Evolutionary conservation across 371 early-diverging fungal species (phyloP), one percentile per base, ranked within the genome.

Genomic region (Apophysomyces ossiformis): DNA sequence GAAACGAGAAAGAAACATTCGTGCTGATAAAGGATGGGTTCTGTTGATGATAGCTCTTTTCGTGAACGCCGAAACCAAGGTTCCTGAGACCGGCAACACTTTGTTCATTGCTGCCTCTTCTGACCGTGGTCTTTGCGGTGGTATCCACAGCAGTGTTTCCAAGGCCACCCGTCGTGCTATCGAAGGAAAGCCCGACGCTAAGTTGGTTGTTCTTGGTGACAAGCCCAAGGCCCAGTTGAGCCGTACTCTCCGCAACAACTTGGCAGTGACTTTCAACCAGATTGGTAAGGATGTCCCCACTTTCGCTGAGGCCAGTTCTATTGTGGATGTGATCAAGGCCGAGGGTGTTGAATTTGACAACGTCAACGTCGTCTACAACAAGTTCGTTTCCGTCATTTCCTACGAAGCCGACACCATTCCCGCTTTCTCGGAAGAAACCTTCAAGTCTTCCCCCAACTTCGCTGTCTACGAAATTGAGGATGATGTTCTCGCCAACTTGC

Each of bases 51-150:
- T 57, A 45, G 60, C 60, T 60, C 83, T 96, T 67, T 89, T 89
- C 83, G 68, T 87, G 74, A 91, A 89, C 83, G 87, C 93, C 68
- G 92, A 93, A 63, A 89, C 93, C 64, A 77, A 76, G 66, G 77
- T 84, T 69, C 73, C 83, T 66, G 88, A 85, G 58, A 79, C 76
- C 15, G 85, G 79, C 65, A 86, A 85, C 68, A 77, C 85, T 41
- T 75, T 92, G 68, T 84, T 89, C 79, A 80, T 99, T 63, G 92
- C 95, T 41, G 82, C 91, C 59, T 96, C 97, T 37, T 96, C 97
- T 57, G 99, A 99, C 87, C 92, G 96, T 86, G 99, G 99, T 85
- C 92, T 99, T 41, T 98, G 99, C 86, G 98, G 98, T 81, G 98
- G 96, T 90, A 95, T 98, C 78, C 99, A 99, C 92, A 92, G 93